Base-by-base conservation (phyloP, 805 yeast genomes). In the Yamadazyma ubonensis region DNA sequence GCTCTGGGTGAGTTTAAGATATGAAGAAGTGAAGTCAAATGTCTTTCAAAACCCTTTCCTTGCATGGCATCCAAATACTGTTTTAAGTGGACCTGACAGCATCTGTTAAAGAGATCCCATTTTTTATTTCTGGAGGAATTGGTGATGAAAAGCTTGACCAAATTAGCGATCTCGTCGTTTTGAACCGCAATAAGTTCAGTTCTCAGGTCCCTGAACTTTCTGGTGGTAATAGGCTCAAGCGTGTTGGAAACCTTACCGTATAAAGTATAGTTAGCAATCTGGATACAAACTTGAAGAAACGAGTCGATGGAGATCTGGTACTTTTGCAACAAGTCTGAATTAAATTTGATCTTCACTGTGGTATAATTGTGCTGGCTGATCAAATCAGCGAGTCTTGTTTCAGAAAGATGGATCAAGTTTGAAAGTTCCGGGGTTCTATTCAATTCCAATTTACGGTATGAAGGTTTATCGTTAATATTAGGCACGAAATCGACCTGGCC, bases 41-140 rank as follows among this genome's bases (percentile, higher is more conserved):
- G 91, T 46, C 87, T 73, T 54, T 83, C 90, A 54, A 81, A 85
- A 1, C 91, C 89, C 35, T 64, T 54, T 1, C 91, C 91, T 17
- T 60, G 56, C 62, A 80, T 71, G 0, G 87, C 81, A 22, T 58
- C 64, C 12, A 55, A 69, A 38, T 81, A 70, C 43, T 69, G 71
- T 6, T 55, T 51, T 1, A 72, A 64, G 54, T 84, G 90, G 19
- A 55, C 63, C 12, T 63, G 56, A 42, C 87, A 76, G 25, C 83
- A 72, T 20, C 70, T 63, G 20, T 67, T 58, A 45, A 83, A 76
- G 6, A 50, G 63, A 9, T 60, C 63, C 81, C 82, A 75, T 53
- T 81, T 73, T 36, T 66, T 63, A 37, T 48, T 35, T 10, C 64
- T 56, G 4, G 74, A 53, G 1, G 78, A 61, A 38, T 74, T 78